These are phyloP conservation scores for Alternaria panax DNA, from an alignment of 2,329 filamentous ascomycete genomes.

Conservation along the genomic window DNA sequence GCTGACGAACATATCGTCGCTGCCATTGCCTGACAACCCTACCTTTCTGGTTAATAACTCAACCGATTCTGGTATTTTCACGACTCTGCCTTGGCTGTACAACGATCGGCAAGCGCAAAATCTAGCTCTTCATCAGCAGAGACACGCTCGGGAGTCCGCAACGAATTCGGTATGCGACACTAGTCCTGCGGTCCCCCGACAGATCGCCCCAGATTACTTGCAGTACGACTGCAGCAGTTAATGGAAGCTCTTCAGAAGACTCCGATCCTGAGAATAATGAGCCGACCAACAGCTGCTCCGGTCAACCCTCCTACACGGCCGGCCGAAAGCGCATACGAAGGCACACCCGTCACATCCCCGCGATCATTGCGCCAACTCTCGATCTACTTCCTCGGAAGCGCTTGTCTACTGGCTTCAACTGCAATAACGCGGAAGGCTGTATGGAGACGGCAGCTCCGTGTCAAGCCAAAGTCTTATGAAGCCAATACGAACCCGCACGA, in stretches of 20 bases:
- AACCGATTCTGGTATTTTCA: neutral
- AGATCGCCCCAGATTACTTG: slow-evolving; percentile 20
- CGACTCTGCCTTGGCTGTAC: neutral
- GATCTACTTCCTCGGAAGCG: slow-evolving; percentile 76
- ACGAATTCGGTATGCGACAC: slow-evolving; percentile 25
- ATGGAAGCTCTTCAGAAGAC: slow-evolving; percentile 36
- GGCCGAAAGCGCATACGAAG: slow-evolving; percentile 32
- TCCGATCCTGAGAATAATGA: slow-evolving; percentile 33
- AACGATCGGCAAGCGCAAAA: neutral
- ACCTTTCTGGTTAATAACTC: neutral
- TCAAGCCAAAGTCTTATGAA: slow-evolving; percentile 75
- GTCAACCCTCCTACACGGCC: slow-evolving; percentile 24
- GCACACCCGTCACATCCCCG: slow-evolving; percentile 51
- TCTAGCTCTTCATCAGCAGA: neutral
- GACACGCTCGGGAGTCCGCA: slow-evolving; percentile 26
- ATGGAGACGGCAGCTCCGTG: slow-evolving; percentile 65
- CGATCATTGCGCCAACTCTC: slow-evolving; percentile 69
- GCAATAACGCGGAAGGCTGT: slow-evolving; percentile 71
- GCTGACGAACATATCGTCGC: slow-evolving; percentile 1
- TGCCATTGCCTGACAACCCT: slow-evolving; percentile 14
- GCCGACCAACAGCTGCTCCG: slow-evolving; percentile 29
- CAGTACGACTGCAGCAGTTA: slow-evolving; percentile 9
- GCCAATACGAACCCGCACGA: slow-evolving; percentile 60
- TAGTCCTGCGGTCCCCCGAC: slow-evolving; percentile 29
- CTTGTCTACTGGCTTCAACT: slow-evolving; percentile 76